A percentile compares a stretch with the other conserved stretches of the same genome.
Conservation (phyloP, 2,329 filamentous ascomycete species). For the Alternaria consortialis region DNA sequence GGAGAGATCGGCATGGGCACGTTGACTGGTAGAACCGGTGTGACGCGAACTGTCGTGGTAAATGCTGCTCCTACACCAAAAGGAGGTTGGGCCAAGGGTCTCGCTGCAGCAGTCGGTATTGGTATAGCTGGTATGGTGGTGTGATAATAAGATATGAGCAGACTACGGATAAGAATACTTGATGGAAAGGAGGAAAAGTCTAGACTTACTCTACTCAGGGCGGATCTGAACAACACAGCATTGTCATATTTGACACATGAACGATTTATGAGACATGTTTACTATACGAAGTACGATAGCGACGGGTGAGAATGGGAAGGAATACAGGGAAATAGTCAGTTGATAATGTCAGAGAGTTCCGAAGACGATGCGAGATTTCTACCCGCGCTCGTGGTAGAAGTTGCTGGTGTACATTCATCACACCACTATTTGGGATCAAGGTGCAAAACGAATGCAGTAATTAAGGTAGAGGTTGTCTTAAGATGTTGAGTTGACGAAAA, state of each 20-base stretch:
- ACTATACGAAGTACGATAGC: constrained; percentile 5
- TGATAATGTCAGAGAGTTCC: not conserved
- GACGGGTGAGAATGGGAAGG: not conserved
- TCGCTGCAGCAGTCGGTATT: constrained; percentile 33
- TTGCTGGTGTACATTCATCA: not conserved
- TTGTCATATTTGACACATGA: not conserved
- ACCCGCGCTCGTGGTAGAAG: not conserved
- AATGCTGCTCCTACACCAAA: constrained; percentile 34
- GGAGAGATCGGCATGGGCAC: constrained; percentile 49
- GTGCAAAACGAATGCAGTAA: not conserved
- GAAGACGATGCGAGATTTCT: not conserved
- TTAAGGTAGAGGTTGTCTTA: not conserved
- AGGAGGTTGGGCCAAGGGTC: constrained; percentile 23
- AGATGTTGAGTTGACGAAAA: not conserved
- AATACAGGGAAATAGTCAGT: not conserved
- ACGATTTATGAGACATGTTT: constrained; percentile 8
- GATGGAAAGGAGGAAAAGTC: not conserved
- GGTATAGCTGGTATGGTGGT: constrained; percentile 34
- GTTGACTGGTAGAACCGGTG: constrained; percentile 39
- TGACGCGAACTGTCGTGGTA: constrained; percentile 38
- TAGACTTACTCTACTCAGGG: not conserved
- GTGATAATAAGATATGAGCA: constrained; percentile 6
- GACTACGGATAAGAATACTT: not conserved
- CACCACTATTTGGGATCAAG: not conserved
- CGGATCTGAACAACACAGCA: constrained; percentile 2